A percentile compares a stretch with the other conserved stretches of the same genome.
Evolutionary conservation across 1,139 yeast species (phyloP).

Genomic region (Saccharomyces uvarum): DNA sequence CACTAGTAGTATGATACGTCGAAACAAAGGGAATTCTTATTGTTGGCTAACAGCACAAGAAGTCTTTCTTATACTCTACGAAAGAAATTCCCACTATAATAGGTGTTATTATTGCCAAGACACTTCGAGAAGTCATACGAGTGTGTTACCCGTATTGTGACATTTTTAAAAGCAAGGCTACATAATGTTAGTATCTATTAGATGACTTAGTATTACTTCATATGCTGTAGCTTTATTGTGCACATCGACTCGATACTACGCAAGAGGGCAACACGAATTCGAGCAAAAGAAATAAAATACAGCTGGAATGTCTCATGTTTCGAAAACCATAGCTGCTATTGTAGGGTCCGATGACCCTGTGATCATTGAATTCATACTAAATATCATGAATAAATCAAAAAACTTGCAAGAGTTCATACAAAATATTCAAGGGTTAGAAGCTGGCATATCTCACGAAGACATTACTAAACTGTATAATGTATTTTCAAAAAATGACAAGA

Average conservation of each 20-base stretch:
- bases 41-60: background rate
- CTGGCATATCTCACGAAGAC: conserved; percentile 8
- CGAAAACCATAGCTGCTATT: conserved; percentile 8
- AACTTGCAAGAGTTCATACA: conserved; percentile 11
- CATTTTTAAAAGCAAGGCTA: background rate
- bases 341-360: conserved; percentile 23
- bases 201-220: background rate
- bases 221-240: background rate
- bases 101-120: background rate
- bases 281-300: conserved; percentile 3
- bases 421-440: conserved; percentile 13
- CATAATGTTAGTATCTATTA: background rate
- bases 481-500: background rate
- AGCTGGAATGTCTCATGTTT: conserved; percentile 7
- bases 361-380: conserved; percentile 21
- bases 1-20: background rate
- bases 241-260: background rate
- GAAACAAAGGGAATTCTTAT: background rate
- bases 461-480: background rate
- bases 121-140: background rate
- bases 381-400: conserved; percentile 13
- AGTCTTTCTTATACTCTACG: background rate
- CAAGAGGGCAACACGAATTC: background rate
- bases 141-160: background rate
- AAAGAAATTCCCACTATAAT: background rate